These are phyloP conservation scores for Blastobotrys malaysiensis DNA, from an alignment of 1,139 yeast species.

Conservation along the genomic window DNA sequence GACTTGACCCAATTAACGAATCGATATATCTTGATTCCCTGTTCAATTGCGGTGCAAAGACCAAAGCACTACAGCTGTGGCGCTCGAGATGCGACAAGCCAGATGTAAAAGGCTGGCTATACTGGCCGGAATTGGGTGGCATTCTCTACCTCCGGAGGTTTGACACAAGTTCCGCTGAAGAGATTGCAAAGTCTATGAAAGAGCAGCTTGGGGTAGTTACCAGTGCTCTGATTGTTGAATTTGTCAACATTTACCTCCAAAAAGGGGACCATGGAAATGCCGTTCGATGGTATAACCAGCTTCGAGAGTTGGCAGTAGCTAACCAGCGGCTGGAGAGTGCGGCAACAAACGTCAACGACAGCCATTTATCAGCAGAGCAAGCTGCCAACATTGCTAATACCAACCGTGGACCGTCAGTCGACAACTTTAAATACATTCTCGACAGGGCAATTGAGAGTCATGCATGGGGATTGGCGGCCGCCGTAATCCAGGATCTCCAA, in stretches of 20 bases:
- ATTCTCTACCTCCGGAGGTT: slow-evolving; percentile 28
- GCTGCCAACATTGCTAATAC: slow-evolving; percentile 5
- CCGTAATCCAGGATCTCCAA: slow-evolving; percentile 17
- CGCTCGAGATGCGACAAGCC: slow-evolving; percentile 23
- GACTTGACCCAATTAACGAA: slow-evolving; percentile 36
- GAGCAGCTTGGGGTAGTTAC: slow-evolving; percentile 20
- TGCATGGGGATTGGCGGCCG: slow-evolving; percentile 17
- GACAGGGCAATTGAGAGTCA: slow-evolving; percentile 5
- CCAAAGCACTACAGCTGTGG: slow-evolving; percentile 30
- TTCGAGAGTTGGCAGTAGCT: slow-evolving; percentile 14
- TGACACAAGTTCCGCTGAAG: slow-evolving; percentile 22
- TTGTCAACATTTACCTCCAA: slow-evolving; percentile 20
- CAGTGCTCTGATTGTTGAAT: slow-evolving; percentile 23
- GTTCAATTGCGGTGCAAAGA: slow-evolving; percentile 20
- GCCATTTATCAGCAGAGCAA: neutral
- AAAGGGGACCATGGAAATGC: slow-evolving; percentile 11
- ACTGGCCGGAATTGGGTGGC: slow-evolving; percentile 34
- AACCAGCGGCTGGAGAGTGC: slow-evolving; percentile 1
- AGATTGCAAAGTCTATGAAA: slow-evolving; percentile 19
- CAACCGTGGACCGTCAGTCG: slow-evolving; percentile 1
- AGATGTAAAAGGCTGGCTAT: slow-evolving; percentile 25
- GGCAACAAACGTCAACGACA: neutral
- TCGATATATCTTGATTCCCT: slow-evolving; percentile 33
- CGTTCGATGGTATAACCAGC: slow-evolving; percentile 20
- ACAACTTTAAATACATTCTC: slow-evolving; percentile 2